Evolutionary conservation across 345 rosid genomes (phyloP), one percentile per base, ranked within the genome.

Genomic region (Bruguiera parviflora): DNA sequence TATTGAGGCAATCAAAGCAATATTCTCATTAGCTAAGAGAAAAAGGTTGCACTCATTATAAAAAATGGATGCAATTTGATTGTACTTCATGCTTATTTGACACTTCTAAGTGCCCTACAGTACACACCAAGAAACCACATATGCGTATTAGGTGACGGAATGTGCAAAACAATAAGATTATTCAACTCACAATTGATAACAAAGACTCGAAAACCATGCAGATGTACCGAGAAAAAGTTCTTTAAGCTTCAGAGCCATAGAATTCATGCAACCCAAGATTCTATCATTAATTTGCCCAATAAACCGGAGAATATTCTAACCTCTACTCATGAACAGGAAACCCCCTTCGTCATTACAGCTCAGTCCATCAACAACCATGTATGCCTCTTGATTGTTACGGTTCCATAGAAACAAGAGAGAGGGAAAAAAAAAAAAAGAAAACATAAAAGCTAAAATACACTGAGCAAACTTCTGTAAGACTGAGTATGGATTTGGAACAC

Each of bases 401-500:
- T 43, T 43, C 49, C 18, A 13, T 15, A 43, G 19, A 43, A 15
- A 13, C 16, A 0, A 13, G 18, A 13, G 5, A 15, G 19, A 3
- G 47, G 10, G 11, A 10, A 35, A 35, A 27, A 32, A 5, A 6
- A 6, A 7, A 33, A 33, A 33, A 1, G 37, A 8, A 33, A 43
- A 43, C 49, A 43, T 43, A 43, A 15, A 43, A 43, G 49, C 19
- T 19, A 43, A 43, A 0, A 43, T 43, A 43, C 18, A 43, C 13
- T 43, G 3, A 29, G 4, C 49, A 29, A 46, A 25, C 6, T 16
- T 56, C 24, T 35, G 57, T 8, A 1, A 66, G 49, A 51, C 11
- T 19, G 49, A 58, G 47, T 18, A 88, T 84, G 89, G 84, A 68
- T 58, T 32, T 51, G 10, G 69, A 69, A 49, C 78, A 58, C 19